phyloP scores from a whole-genome alignment of 2,329 filamentous ascomycete species.

The Corinectria fuckeliana region DNA sequence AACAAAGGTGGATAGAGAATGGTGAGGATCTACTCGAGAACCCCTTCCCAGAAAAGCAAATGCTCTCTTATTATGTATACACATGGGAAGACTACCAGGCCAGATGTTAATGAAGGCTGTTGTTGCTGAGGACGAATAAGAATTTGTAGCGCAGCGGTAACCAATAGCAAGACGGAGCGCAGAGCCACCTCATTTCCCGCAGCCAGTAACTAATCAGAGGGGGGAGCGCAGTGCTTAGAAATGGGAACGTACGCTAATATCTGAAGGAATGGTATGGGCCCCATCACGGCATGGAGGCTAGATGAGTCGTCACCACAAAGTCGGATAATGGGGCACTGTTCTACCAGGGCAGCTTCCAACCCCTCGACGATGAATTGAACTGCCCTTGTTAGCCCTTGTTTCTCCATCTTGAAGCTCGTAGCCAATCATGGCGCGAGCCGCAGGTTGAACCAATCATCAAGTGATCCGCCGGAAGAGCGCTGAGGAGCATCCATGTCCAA shows the following conservation, averaged over 20 bases:
- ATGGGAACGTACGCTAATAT: too few relatives aligned
- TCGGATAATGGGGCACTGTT: too few relatives aligned
- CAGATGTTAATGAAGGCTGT: not conserved
- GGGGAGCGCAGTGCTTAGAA: too few relatives aligned
- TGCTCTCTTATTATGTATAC: not conserved
- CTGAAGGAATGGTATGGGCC: too few relatives aligned
- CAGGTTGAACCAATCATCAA: not conserved
- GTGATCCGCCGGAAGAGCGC: not conserved
- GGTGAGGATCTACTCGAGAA: not conserved
- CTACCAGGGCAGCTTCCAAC: too few relatives aligned
- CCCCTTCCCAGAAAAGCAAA: not conserved
- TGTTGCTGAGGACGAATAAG: not conserved
- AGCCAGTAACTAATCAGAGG: not conserved
- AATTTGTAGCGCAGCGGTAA: not conserved
- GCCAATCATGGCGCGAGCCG: not conserved
- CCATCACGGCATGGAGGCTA: too few relatives aligned
- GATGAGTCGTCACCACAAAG: too few relatives aligned
- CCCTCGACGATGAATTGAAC: too few relatives aligned
- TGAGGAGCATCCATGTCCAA: too few relatives aligned
- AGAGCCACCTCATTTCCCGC: not conserved
- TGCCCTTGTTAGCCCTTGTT: too few relatives aligned
- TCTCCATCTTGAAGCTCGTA: too few relatives aligned
- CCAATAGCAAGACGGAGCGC: slow-evolving; percentile 1
- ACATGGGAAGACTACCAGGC: not conserved
- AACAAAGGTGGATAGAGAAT: not conserved